These are phyloP conservation scores for Bidens hawaiensis DNA, from an alignment of 140 eudicot species.

Conservation along the genomic window DNA sequence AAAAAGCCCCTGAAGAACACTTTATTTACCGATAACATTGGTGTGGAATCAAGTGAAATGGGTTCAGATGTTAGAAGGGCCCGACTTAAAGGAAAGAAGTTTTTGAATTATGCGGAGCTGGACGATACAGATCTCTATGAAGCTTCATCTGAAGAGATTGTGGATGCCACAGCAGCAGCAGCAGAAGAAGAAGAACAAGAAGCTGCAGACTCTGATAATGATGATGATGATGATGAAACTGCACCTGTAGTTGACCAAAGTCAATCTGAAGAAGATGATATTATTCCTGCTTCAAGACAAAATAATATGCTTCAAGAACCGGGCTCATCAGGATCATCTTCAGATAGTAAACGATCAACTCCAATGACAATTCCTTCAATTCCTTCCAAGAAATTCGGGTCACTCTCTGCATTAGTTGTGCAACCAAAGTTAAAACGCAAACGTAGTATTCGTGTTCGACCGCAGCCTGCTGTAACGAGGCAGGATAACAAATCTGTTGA, in stretches of 20 bases:
- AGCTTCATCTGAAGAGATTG: slow-evolving; percentile 57
- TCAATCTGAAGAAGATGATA: slow-evolving; percentile 44
- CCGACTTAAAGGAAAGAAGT: slow-evolving; percentile 62
- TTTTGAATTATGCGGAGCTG: slow-evolving; percentile 69
- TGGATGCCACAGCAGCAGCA: too few relatives aligned
- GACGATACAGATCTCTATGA: slow-evolving; percentile 75
- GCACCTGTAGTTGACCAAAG: slow-evolving; percentile 37
- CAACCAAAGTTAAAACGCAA: slow-evolving; percentile 89
- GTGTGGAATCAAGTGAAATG: slow-evolving; percentile 41
- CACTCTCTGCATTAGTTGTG: slow-evolving; percentile 89
- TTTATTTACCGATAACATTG: slow-evolving; percentile 28
- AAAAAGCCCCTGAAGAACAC: slow-evolving; percentile 57
- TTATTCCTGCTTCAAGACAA: slow-evolving; percentile 22
- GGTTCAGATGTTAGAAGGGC: slow-evolving; percentile 55
- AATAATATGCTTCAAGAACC: slow-evolving; percentile 43
- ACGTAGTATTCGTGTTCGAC: slow-evolving; percentile 80
- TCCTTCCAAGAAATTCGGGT: slow-evolving; percentile 84
- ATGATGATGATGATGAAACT: slow-evolving; percentile 56
- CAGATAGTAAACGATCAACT: slow-evolving; percentile 42
- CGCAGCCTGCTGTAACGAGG: slow-evolving; percentile 42
- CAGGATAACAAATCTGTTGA: slow-evolving; percentile 44
- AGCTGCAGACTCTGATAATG: slow-evolving; percentile 48
- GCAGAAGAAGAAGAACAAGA: too few relatives aligned
- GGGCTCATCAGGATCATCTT: slow-evolving; percentile 86
- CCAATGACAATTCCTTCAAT: slow-evolving; percentile 59